phyloP scores from a whole-genome alignment of 768 basidiomycete genomes.

The Tephrocybe rancida region DNA sequence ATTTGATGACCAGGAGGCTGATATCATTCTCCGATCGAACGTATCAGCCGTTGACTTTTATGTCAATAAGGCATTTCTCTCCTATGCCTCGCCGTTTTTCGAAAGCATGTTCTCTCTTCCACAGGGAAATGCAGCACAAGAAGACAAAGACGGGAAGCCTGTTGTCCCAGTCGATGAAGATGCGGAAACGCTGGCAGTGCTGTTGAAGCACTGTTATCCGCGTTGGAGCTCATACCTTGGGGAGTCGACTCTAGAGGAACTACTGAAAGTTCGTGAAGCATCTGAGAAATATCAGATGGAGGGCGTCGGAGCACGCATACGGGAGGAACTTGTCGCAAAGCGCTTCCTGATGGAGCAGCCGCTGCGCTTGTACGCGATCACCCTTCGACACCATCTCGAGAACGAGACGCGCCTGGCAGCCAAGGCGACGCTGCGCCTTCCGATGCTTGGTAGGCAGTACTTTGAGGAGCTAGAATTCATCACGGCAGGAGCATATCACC shows the following conservation, averaged over 20 bases:
- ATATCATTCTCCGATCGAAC: conserved; percentile 11
- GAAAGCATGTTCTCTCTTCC: conserved; percentile 9
- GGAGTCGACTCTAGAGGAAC: too few relatives aligned
- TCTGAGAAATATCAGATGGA: too few relatives aligned
- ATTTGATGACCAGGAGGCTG: conserved; percentile 6
- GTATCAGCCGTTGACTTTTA: conserved; percentile 5
- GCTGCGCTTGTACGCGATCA: conserved; percentile 22
- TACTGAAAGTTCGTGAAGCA: too few relatives aligned
- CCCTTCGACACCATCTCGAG: conserved; percentile 11
- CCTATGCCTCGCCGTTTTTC: conserved; percentile 13
- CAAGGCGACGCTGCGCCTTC: conserved; percentile 17
- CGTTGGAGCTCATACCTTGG: background rate
- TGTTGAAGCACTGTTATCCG: too few relatives aligned
- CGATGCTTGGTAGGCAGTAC: conserved; percentile 21
- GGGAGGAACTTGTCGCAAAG: conserved; percentile 12
- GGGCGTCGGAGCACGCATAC: conserved; percentile 16
- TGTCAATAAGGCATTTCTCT: conserved; percentile 4
- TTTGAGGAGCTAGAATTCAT: conserved; percentile 32
- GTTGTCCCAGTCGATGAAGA: conserved; percentile 9
- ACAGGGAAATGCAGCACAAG: conserved; percentile 1
- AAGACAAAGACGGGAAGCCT: conserved; percentile 9
- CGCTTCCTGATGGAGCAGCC: conserved; percentile 19
- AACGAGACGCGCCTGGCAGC: conserved; percentile 20
- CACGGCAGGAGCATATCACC: conserved; percentile 27
- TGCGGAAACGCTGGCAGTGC: background rate